Evolutionary conservation across 768 basidiomycete species (phyloP).

Genomic region (Termitomyces sp.): DNA sequence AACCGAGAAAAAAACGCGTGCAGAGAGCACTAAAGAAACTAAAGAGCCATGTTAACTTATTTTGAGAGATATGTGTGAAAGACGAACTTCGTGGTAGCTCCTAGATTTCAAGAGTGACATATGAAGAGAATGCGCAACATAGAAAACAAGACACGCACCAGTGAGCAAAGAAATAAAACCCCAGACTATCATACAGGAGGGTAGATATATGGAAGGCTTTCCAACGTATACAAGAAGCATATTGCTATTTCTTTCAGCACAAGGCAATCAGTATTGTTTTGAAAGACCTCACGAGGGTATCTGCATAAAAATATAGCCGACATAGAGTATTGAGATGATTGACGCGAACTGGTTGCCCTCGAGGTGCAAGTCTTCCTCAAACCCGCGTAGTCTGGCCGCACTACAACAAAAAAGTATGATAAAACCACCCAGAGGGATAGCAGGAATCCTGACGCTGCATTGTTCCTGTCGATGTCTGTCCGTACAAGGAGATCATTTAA

Average conservation of each 20-base stretch:
- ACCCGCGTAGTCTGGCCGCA: slow-evolving; percentile 70
- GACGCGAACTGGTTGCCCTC: slow-evolving; percentile 65
- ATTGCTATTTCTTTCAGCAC: slow-evolving; percentile 43
- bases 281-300: slow-evolving; percentile 60
- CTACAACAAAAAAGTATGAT: slow-evolving; percentile 30
- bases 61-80: background rate
- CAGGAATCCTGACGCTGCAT: slow-evolving; percentile 37
- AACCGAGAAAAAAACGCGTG: slow-evolving; percentile 80
- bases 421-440: background rate
- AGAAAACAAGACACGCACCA: slow-evolving; percentile 31
- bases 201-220: slow-evolving; percentile 66
- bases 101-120: slow-evolving; percentile 22
- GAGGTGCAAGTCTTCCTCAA: slow-evolving; percentile 66
- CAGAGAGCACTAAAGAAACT: slow-evolving; percentile 70
- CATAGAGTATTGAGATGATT: slow-evolving; percentile 66
- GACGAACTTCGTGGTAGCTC: slow-evolving; percentile 38
- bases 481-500: background rate
- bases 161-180: slow-evolving; percentile 58
- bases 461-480: slow-evolving; percentile 70
- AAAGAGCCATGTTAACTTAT: slow-evolving; percentile 6
- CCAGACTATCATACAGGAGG: slow-evolving; percentile 72
- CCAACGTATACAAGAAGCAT: slow-evolving; percentile 74
- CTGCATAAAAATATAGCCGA: slow-evolving; percentile 79
- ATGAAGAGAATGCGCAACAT: background rate
- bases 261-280: background rate